Evolutionary conservation across 106 monocot species (phyloP).

Genomic region (Acorus gramineus): DNA sequence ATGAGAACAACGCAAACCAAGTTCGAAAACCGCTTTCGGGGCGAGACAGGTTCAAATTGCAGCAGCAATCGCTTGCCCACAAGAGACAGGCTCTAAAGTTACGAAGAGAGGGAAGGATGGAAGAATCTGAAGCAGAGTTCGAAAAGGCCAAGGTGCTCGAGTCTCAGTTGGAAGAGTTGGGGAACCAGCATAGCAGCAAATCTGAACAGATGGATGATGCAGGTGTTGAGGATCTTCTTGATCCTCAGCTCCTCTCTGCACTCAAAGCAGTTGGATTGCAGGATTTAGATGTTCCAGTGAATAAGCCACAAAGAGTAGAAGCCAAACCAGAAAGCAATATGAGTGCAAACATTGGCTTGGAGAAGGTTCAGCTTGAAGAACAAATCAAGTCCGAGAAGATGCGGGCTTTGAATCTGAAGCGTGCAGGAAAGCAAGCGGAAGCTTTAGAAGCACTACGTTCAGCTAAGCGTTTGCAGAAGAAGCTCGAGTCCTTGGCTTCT

Average conservation of each 20-base stretch:
- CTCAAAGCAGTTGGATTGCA: slow-evolving; percentile 76
- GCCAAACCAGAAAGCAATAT: slow-evolving; percentile 4
- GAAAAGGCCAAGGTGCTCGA: slow-evolving; percentile 76
- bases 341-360: neutral
- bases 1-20: slow-evolving; percentile 24
- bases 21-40: slow-evolving; percentile 47
- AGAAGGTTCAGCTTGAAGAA: slow-evolving; percentile 54
- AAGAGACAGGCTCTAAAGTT: slow-evolving; percentile 86
- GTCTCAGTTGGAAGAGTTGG: slow-evolving; percentile 60
- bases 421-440: slow-evolving; percentile 70
- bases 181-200: slow-evolving; percentile 3
- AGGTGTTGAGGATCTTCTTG: slow-evolving; percentile 59
- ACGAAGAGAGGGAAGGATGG: slow-evolving; percentile 80
- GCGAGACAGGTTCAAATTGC: slow-evolving; percentile 75
- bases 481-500: too few species aligned
- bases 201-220: slow-evolving; percentile 11
- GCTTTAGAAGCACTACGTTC: slow-evolving; percentile 82
- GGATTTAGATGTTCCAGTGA: slow-evolving; percentile 30
- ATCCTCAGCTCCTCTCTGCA: slow-evolving; percentile 82
- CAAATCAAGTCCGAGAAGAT: slow-evolving; percentile 82
- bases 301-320: slow-evolving; percentile 20
- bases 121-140: slow-evolving; percentile 67
- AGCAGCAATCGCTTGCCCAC: slow-evolving; percentile 85
- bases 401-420: slow-evolving; percentile 63
- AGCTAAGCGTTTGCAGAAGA: slow-evolving; percentile 26